These are phyloP conservation scores for Linnemannia exigua DNA, from an alignment of 192 early-diverging fungal genomes.

Conservation along the genomic window DNA sequence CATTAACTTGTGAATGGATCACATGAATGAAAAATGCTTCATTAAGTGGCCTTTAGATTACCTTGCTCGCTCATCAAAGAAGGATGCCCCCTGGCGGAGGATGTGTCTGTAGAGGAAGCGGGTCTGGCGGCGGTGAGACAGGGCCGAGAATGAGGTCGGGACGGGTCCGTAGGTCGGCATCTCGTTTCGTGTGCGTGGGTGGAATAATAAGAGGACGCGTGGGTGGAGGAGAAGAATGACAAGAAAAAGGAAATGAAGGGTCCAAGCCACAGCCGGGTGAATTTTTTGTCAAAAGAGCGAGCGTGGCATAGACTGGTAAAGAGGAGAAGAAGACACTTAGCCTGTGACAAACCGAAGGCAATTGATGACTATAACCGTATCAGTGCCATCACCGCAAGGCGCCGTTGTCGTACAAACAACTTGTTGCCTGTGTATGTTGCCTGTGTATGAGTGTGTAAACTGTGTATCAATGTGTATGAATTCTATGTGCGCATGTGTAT, in stretches of 20 bases:
- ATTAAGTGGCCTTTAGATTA: not conserved
- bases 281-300: constrained; percentile 4
- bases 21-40: not conserved
- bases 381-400: no score
- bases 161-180: constrained; percentile 47
- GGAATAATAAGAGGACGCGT: not conserved
- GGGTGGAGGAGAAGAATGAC: not conserved
- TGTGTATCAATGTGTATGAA: no score
- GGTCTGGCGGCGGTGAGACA: constrained; percentile 13
- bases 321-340: not conserved
- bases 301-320: not conserved
- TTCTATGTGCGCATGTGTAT: no score
- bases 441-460: no score
- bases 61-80: constrained; percentile 56
- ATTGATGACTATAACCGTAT: no score
- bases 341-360: no score
- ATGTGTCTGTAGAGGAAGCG: constrained; percentile 47
- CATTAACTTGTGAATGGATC: not conserved
- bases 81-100: constrained; percentile 30
- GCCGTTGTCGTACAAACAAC: no score
- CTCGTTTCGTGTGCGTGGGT: not conserved
- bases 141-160: constrained; percentile 22
- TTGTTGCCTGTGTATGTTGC: no score
- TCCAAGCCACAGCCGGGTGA: not conserved
- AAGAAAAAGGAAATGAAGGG: not conserved